Conservation (phyloP, 176 grass and related monocot species). For the Dactylis glomerata region DNA sequence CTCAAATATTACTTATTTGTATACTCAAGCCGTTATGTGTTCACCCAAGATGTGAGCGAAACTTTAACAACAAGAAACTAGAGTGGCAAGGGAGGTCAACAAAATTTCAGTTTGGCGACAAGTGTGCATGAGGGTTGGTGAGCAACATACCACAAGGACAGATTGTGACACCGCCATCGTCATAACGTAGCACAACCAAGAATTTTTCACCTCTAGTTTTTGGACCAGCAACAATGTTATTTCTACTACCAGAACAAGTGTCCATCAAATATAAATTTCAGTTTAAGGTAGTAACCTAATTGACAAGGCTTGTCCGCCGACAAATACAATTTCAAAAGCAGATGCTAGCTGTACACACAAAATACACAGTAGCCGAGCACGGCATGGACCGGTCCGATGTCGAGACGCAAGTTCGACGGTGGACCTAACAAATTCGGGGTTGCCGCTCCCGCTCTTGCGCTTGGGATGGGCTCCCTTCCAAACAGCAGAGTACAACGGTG, state of each 20-base stretch:
- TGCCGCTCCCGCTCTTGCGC: background rate
- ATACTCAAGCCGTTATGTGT: background rate
- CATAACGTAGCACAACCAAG: background rate
- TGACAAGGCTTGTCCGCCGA: no score
- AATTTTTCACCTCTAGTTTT: background rate
- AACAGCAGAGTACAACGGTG: constrained; percentile 41
- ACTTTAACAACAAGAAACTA: background rate
- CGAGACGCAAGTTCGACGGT: constrained; percentile 27
- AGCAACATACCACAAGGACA: background rate
- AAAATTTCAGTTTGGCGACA: background rate
- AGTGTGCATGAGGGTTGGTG: constrained; percentile 28
- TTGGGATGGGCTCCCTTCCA: constrained; percentile 45
- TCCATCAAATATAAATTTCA: no score
- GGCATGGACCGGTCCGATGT: background rate
- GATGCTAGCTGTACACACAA: background rate
- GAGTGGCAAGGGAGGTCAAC: background rate
- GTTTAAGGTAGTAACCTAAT: no score
- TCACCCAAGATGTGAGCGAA: background rate
- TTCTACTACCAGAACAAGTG: background rate
- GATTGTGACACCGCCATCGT: background rate
- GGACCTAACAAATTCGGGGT: constrained; percentile 27
- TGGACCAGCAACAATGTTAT: background rate
- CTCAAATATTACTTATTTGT: background rate
- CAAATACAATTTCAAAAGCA: background rate
- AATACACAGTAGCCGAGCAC: no score